phyloP scores from a whole-genome alignment of 1,284 basidiomycete species.

The Cryptococcus jaspeensis region DNA sequence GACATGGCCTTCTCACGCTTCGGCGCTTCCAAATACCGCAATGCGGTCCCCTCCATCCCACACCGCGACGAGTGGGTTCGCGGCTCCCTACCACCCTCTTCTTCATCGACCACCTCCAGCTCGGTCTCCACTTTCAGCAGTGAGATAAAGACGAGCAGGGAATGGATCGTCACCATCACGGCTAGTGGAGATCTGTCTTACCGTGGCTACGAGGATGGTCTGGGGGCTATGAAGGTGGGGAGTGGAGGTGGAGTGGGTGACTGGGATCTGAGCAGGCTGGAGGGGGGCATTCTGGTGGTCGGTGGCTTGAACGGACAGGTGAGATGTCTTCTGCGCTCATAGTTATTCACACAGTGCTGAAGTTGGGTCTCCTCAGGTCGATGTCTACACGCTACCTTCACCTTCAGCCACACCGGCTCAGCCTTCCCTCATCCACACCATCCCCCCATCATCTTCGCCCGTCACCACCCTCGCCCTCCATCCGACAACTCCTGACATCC shows the following conservation, averaged over 20 bases:
- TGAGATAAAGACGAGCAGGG: conserved; percentile 38
- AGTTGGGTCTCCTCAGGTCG: conserved; percentile 20
- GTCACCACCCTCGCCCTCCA: conserved; percentile 48
- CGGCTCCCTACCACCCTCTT: conserved; percentile 15
- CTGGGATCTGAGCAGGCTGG: conserved; percentile 43
- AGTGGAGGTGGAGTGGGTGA: conserved; percentile 33
- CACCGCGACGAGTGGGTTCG: conserved; percentile 39
- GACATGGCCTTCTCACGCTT: conserved; percentile 27
- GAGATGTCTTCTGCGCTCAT: conserved; percentile 1
- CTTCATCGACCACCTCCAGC: conserved; percentile 17
- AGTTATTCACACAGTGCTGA: no score
- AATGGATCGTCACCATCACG: conserved; percentile 36
- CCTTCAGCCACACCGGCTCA: not conserved
- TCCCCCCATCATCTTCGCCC: conserved; percentile 20
- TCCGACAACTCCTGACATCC: conserved; percentile 47
- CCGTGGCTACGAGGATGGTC: conserved; percentile 22
- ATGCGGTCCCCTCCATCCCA: conserved; percentile 31
- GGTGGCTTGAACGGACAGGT: conserved; percentile 38
- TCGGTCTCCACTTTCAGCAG: conserved; percentile 24
- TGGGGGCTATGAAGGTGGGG: conserved; percentile 28
- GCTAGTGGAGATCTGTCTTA: conserved; percentile 33
- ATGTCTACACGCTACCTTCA: conserved; percentile 17
- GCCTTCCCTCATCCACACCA: conserved; percentile 9
- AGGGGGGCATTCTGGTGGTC: conserved; percentile 32
- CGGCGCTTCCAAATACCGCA: conserved; percentile 46